Percentiles rank a stretch among this genome's conserved stretches.
Conservation (phyloP, 108 stramenopile species). For the Cyclotella kingstonii region DNA sequence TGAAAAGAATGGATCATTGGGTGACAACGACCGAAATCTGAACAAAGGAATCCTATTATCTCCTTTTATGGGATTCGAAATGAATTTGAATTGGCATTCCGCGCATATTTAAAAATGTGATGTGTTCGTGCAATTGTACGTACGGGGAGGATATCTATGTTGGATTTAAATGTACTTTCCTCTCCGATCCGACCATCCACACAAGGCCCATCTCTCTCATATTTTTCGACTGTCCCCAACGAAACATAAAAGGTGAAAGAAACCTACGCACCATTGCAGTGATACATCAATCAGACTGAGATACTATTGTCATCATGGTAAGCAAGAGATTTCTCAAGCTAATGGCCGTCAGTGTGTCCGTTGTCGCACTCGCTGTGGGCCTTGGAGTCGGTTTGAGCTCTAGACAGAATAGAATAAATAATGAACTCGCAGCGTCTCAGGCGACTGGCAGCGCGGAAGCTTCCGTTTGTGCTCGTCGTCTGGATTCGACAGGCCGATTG, state of each 20-base stretch:
- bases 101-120: no score
- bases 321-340: constrained; percentile 14
- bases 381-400: constrained; percentile 17
- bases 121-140: no score
- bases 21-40: no score
- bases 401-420: not conserved
- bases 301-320: constrained; percentile 2
- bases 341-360: constrained; percentile 1
- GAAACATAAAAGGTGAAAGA: not conserved
- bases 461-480: constrained; percentile 9
- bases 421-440: constrained; percentile 3
- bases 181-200: no score
- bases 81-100: no score
- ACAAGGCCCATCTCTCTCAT: no score
- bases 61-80: no score
- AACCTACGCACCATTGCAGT: not conserved
- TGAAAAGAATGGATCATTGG: no score
- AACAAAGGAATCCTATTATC: no score
- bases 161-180: no score
- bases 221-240: no score
- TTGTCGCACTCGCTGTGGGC: constrained; percentile 23
- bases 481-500: constrained; percentile 10
- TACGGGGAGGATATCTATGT: no score
- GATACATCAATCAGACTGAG: not conserved
- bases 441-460: not conserved